Percentiles rank a stretch among this genome's conserved stretches.
phyloP scores from a whole-genome alignment of 2,329 filamentous ascomycete genomes.

The Gremmenia infestans region DNA sequence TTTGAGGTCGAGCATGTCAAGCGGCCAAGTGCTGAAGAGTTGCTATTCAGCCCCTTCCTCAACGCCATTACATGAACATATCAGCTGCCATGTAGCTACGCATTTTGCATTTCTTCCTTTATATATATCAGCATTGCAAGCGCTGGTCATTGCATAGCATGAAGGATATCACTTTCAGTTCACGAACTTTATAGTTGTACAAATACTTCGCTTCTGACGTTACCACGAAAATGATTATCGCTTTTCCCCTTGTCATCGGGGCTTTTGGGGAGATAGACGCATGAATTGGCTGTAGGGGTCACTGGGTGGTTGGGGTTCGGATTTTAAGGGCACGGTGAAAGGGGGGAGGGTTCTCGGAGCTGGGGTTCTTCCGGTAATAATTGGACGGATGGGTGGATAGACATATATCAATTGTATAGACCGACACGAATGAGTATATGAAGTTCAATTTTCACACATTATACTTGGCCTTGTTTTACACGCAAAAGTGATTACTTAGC shows the following conservation, averaged over 20 bases:
- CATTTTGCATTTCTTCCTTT: slow-evolving; percentile 1
- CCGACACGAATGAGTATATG: not conserved
- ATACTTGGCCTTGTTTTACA: not conserved
- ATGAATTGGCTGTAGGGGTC: not conserved
- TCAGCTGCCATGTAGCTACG: not conserved
- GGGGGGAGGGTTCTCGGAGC: not conserved
- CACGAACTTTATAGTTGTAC: slow-evolving; percentile 8
- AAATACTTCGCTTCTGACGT: slow-evolving; percentile 7
- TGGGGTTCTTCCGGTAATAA: not conserved
- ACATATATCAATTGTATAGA: not conserved
- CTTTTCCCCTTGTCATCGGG: not conserved
- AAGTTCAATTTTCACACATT: not conserved
- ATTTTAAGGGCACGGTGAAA: not conserved
- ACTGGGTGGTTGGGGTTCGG: not conserved
- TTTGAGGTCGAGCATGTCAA: slow-evolving; percentile 96
- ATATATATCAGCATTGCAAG: slow-evolving; percentile 17
- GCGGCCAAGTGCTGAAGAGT: slow-evolving; percentile 84
- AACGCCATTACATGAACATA: slow-evolving; percentile 55
- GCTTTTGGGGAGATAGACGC: not conserved
- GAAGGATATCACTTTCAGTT: slow-evolving; percentile 1
- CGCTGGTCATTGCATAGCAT: slow-evolving; percentile 23
- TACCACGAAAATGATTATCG: slow-evolving; percentile 8
- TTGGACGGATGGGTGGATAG: not conserved
- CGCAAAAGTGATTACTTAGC: not conserved
- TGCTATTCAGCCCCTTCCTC: slow-evolving; percentile 79